Base-by-base conservation (phyloP, 768 basidiomycete species). In the Macrolepiota albuminosa region DNA sequence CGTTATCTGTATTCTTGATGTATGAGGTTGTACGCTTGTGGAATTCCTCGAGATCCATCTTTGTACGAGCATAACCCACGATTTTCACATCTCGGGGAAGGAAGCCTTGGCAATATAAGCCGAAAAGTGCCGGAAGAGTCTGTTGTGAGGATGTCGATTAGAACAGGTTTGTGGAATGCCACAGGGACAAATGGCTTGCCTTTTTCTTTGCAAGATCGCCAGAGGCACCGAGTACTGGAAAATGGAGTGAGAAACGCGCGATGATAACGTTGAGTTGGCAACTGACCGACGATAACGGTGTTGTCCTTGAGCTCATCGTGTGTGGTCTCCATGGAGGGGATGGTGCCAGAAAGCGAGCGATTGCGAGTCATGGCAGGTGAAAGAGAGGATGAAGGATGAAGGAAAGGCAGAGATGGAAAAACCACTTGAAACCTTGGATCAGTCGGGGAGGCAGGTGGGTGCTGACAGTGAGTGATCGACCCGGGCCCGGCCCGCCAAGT, bases 201-300 rank as follows among this genome's bases (percentile, higher is more conserved):
- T 99, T 99, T 80, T 99, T 99, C 88, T 97, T 96, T 63, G 96
- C 96, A 49, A 99, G 81, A 80, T 99, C 96, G 43, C 96, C 96
- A 58, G 93, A 95, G 3, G 96, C 96, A 58, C 96, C 96, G 61
- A 95, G 85, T 56, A 98, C 95, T 94, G 70, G 37, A 33, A 26
- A 10, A 57, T 42, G 37, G 55, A 59, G 63, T 67, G 16, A 57
- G 34, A 13, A 54, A 60, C 49, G 47, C 48, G 54, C 39, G 48
- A 6, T 26, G 59, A 58, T 56, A 45, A 48, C 61, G 58, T 56
- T 50, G 54, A 36, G 60, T 64, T 68, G 66, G 65, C 34, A 33
- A 78, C 86, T 67, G 64, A 90, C 93, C 93, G 68, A 96, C 77
- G 76, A 97, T 86, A 78, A 93, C 72, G 21, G 93, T 95, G 79